phyloP scores from a whole-genome alignment of 2,329 filamentous ascomycete genomes.

The Nothophaeocryptopus gaeumannii region DNA sequence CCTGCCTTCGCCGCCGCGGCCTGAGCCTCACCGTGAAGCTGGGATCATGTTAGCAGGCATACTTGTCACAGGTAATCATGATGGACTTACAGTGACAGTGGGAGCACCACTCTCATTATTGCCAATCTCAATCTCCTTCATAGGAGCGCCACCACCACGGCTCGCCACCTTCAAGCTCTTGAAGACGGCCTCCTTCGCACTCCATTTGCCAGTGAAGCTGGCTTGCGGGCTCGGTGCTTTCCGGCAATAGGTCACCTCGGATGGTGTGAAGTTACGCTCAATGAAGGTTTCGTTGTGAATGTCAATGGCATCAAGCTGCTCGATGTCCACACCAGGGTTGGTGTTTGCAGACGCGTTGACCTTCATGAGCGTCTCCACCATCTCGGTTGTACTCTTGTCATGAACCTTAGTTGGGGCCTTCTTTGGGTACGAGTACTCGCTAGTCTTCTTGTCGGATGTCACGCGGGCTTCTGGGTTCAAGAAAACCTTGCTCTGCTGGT shows the following conservation, averaged over 20 bases:
- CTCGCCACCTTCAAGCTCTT: slow-evolving; percentile 88
- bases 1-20: slow-evolving; percentile 80
- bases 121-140: slow-evolving; percentile 93
- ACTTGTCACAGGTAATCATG: not conserved
- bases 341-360: slow-evolving; percentile 57
- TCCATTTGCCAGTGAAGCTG: slow-evolving; percentile 94
- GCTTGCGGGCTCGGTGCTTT: slow-evolving; percentile 76
- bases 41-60: slow-evolving; percentile 23
- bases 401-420: slow-evolving; percentile 65
- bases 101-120: slow-evolving; percentile 80
- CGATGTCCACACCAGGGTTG: slow-evolving; percentile 90
- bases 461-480: slow-evolving; percentile 93
- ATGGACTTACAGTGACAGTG: slow-evolving; percentile 70
- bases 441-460: slow-evolving; percentile 78
- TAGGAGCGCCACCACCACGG: slow-evolving; percentile 80
- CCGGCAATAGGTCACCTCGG: slow-evolving; percentile 83
- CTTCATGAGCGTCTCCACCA: slow-evolving; percentile 73
- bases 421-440: slow-evolving; percentile 69
- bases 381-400: slow-evolving; percentile 65
- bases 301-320: slow-evolving; percentile 82
- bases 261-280: slow-evolving; percentile 85
- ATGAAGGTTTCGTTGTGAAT: slow-evolving; percentile 92
- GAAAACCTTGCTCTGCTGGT: slow-evolving; percentile 82
- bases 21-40: slow-evolving; percentile 86
- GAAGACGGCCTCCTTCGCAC: slow-evolving; percentile 97